Evolutionary conservation across 2,329 filamentous ascomycete species (phyloP), one percentile per base, ranked within the genome.

Genomic region (Paracamarosporium sp.): DNA sequence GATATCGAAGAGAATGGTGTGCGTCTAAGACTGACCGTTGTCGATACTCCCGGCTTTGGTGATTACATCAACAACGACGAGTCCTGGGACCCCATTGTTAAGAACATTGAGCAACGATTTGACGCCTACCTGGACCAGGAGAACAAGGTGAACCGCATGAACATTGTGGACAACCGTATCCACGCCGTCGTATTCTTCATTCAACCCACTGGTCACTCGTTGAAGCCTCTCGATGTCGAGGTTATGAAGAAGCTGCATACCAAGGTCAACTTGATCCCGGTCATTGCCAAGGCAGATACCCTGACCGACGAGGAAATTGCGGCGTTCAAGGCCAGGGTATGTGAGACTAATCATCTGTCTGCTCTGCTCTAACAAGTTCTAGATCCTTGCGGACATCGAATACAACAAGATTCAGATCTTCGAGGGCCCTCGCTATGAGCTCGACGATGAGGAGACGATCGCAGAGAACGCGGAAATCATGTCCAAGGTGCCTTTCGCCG

Each of bases 141-240:
- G 87, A 99, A 99, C 88, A 99, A 98, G 88, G 93, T 99, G 79
- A 99, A 99, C 86, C 92, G 95, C 73, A 97, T 97, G 89, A 99
- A 99, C 86, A 98, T 98, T 79, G 90, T 99, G 63, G 95, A 99
- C 83, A 99, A 98, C 86, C 91, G 95, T 72, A 96, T 99, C 64
- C 95, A 99, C 74, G 95, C 95, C 55, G 98, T 96, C 74, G 95
- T 99, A 63, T 99, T 97, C 88, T 99, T 99, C 85, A 97, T 99
- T 73, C 94, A 99, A 83, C 95, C 95, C 67, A 99, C 95, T 30
- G 95, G 95, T 61, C 95, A 99, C 85, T 96, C 95, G 31, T 85
- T 99, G 75, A 99, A 99, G 89, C 95, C 95, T 63, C 85, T 99
- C 65, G 95, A 99, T 76, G 97, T 99, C 66, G 95, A 99, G 84